phyloP scores from a whole-genome alignment of 768 basidiomycete species.

The Serendipita vermifera region DNA sequence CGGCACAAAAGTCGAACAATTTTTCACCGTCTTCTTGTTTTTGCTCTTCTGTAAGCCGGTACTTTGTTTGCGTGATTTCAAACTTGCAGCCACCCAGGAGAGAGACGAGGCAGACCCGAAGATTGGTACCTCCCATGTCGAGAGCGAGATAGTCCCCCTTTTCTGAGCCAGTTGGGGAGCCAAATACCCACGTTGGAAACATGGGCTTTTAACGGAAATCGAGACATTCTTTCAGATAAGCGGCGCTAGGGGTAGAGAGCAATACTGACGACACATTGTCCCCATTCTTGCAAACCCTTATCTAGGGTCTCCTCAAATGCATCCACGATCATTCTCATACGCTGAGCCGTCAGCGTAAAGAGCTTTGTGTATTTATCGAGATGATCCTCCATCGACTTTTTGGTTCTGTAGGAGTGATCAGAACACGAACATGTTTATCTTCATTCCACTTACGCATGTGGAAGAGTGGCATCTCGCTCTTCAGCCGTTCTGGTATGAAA shows the following conservation, averaged over 20 bases:
- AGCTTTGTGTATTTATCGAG: constrained; percentile 79
- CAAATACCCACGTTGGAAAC: constrained; percentile 96
- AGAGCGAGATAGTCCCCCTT: constrained; percentile 81
- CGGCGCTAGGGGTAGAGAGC: neutral
- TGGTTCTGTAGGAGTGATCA: neutral
- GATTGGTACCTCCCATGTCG: constrained; percentile 87
- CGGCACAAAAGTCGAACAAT: constrained; percentile 94
- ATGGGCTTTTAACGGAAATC: constrained; percentile 45
- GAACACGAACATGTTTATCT: neutral
- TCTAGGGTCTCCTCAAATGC: constrained; percentile 90
- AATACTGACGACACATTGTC: constrained; percentile 73
- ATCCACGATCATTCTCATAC: constrained; percentile 95
- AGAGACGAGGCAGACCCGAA: constrained; percentile 95
- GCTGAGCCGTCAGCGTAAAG: constrained; percentile 79
- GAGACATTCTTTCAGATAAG: neutral
- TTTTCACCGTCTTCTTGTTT: constrained; percentile 95
- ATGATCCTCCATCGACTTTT: constrained; percentile 86
- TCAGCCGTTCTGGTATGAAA: constrained; percentile 81
- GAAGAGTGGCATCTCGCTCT: constrained; percentile 26
- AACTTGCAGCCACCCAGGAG: constrained; percentile 90
- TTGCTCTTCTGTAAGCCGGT: constrained; percentile 92
- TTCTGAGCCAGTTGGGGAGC: constrained; percentile 86
- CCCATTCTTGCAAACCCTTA: constrained; percentile 63
- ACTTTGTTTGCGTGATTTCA: constrained; percentile 95
- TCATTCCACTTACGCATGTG: neutral